A percentile compares a stretch with the other conserved stretches of the same genome.
These are phyloP conservation scores for Cercospora sp. DNA, from an alignment of 2,329 filamentous ascomycete species.

Conservation along the genomic window DNA sequence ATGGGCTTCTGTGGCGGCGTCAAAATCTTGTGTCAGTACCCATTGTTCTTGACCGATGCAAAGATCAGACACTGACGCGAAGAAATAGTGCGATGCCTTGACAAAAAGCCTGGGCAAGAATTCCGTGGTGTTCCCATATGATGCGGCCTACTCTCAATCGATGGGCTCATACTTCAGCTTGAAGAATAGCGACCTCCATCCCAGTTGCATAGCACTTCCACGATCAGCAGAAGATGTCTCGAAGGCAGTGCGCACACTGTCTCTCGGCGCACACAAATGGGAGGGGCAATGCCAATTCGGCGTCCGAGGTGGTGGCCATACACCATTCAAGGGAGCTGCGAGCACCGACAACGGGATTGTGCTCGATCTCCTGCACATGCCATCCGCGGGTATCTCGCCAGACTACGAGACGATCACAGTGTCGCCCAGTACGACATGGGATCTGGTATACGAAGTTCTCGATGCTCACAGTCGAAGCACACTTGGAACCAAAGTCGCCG, in stretches of 20 bases:
- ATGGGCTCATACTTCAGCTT: slow-evolving; percentile 29
- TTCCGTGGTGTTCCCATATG: slow-evolving; percentile 15
- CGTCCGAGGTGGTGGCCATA: slow-evolving; percentile 27
- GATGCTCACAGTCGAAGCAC: slow-evolving; percentile 22
- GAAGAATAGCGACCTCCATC: slow-evolving; percentile 22
- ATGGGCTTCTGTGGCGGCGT: slow-evolving; percentile 1
- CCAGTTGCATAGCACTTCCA: slow-evolving; percentile 28
- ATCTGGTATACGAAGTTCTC: slow-evolving; percentile 24
- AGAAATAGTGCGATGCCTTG: slow-evolving; percentile 9
- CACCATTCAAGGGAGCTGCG: slow-evolving; percentile 24
- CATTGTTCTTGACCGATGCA: neutral
- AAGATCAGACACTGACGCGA: neutral
- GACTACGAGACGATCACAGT: slow-evolving; percentile 22
- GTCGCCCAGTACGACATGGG: slow-evolving; percentile 24
- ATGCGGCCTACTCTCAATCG: slow-evolving; percentile 23
- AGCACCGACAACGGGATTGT: slow-evolving; percentile 32
- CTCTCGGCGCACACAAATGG: slow-evolving; percentile 18
- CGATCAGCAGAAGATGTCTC: slow-evolving; percentile 25
- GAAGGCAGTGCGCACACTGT: slow-evolving; percentile 14
- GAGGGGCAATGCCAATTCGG: slow-evolving; percentile 28
- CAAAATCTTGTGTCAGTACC: slow-evolving; percentile 10
- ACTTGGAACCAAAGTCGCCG: slow-evolving; percentile 27
- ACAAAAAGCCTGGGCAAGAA: slow-evolving; percentile 7
- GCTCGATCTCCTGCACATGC: slow-evolving; percentile 28
- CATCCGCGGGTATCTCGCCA: slow-evolving; percentile 20